Evolutionary conservation across 1,284 basidiomycete genomes (phyloP), one percentile per base, ranked within the genome.

Genomic region (Grifola frondosa): DNA sequence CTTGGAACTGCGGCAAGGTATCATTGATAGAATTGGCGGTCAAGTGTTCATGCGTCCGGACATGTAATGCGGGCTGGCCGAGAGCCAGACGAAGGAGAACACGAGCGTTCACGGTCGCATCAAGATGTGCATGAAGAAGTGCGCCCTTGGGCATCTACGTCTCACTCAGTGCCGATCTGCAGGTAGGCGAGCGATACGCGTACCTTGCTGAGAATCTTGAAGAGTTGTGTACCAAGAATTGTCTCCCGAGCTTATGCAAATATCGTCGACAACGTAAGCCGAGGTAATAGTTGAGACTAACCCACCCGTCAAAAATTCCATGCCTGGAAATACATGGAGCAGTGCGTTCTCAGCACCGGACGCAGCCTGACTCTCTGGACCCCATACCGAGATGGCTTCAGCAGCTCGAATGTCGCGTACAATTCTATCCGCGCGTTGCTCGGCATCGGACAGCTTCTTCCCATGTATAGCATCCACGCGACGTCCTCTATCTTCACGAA

Each of bases 121-220:
- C 84, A 8, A 88, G 68, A 57, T 88, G 86, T 0, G 71, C 77
- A 56, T 88, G 86, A 13, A 88, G 67, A 5, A 88, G 68, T 0
- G 73, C 84, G 33, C 86, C 86, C 61, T 88, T 88, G 9, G 85
- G 85, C 81, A 88, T 86, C 84, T 85, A 32, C 20, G n/a, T 24
- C 21, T 19, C 4, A 16, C 15, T 40, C 12, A 15, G 36, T n/a
- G n/a, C n/a, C n/a, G n/a, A n/a, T n/a, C 6, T 28, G 20, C 10
- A 30, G 15, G 35, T 31, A 35, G 22, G 30, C 13, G 44, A 42
- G 16, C 24, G 6, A 26, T 9, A n/a, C 4, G 50, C 44, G 33
- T 39, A 74, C 84, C 72, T 81, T 83, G 53, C 64, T 71, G 37
- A 88, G 56, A 26, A 84, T 70, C 31, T 74, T 54, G 52, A 84